phyloP scores from a whole-genome alignment of 345 rosid genomes.

The Camelina laxa region DNA sequence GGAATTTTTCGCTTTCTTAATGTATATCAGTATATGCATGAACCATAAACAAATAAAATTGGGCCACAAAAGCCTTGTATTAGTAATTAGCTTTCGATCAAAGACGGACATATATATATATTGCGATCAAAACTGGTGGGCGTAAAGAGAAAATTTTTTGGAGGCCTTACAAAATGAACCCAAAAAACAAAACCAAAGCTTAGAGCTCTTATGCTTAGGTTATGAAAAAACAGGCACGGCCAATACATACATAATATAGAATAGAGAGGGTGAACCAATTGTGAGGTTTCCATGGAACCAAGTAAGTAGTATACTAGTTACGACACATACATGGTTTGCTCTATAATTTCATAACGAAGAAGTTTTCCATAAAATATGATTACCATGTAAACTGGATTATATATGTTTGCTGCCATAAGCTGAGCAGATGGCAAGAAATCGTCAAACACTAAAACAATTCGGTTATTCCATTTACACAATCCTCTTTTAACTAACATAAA shows the following conservation, averaged over 20 bases:
- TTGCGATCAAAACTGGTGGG: not conserved
- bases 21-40: not conserved
- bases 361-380: not conserved
- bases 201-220: not conserved
- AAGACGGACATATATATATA: not conserved
- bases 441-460: not conserved
- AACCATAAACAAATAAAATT: not conserved
- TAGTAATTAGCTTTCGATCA: not conserved
- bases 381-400: not conserved
- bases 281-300: not conserved
- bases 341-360: not conserved
- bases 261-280: not conserved
- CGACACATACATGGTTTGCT: not conserved
- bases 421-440: slow-evolving; percentile 8
- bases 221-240: not conserved
- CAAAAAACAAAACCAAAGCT: not conserved
- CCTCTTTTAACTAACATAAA: not conserved
- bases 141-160: not conserved
- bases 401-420: not conserved
- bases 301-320: not conserved
- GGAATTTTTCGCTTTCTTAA: too few relatives aligned
- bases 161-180: not conserved
- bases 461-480: slow-evolving; percentile 2
- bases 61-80: not conserved
- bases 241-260: not conserved